A percentile compares a stretch with the other conserved stretches of the same genome.
phyloP scores from a whole-genome alignment of 2,329 filamentous ascomycete genomes.

The Pseudogymnoascus sp. region DNA sequence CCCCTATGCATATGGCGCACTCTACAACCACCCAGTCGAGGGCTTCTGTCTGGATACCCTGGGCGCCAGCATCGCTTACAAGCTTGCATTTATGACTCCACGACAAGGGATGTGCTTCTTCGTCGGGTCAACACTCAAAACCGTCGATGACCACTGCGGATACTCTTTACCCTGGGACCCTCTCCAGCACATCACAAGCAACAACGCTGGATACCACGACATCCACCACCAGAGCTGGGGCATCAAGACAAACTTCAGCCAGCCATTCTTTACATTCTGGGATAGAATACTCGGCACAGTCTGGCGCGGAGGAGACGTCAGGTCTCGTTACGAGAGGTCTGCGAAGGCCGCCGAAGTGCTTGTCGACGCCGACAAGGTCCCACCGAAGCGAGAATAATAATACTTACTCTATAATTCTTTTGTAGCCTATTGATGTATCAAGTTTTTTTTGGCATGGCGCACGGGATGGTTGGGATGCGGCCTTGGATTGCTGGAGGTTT shows the following conservation, averaged over 20 bases:
- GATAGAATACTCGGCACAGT: constrained; percentile 68
- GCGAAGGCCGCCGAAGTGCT: constrained; percentile 25
- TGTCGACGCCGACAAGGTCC: constrained; percentile 13
- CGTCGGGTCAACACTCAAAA: constrained; percentile 83
- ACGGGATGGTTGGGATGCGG: constrained; percentile 5
- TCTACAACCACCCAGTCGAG: constrained; percentile 95
- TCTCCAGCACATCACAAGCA: constrained; percentile 81
- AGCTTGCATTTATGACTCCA: constrained; percentile 71
- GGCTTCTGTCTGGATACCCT: constrained; percentile 89
- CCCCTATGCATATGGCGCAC: constrained; percentile 90
- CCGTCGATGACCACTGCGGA: constrained; percentile 94
- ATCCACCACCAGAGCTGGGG: constrained; percentile 99
- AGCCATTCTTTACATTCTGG: constrained; percentile 95
- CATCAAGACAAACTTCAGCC: constrained; percentile 90
- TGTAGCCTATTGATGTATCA: constrained; percentile 6
- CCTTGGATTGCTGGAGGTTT: constrained; percentile 6
- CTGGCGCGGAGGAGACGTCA: constrained; percentile 24
- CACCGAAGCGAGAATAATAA: constrained; percentile 8
- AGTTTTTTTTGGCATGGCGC: not conserved
- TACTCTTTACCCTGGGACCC: constrained; percentile 95
- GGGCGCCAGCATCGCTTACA: constrained; percentile 76
- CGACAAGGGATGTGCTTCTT: constrained; percentile 89
- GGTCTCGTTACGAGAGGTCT: constrained; percentile 21
- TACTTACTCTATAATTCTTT: constrained; percentile 7
- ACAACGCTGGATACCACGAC: constrained; percentile 95